Base-by-base conservation (phyloP, 495 filamentous ascomycete species). In the Hypomontagnella monticulosa region DNA sequence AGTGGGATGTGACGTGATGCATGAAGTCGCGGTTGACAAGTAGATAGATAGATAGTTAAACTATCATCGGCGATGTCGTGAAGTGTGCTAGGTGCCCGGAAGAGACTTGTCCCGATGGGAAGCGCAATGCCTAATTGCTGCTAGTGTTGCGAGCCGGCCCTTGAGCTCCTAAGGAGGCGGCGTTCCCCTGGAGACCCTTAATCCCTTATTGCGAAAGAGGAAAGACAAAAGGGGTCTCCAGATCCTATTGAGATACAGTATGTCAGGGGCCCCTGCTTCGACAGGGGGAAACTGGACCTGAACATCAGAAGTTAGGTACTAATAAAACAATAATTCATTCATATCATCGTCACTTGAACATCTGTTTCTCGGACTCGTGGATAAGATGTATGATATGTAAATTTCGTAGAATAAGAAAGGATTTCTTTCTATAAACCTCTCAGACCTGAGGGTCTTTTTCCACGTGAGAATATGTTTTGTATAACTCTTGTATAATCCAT, bases 401-500 rank as follows among this genome's bases (percentile, higher is more conserved):
- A 58, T 53, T 54, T 53, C 9, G 41, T 38, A 27, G 23, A 14
- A 34, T 20, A 51, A 57, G 42, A 48, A 41, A 54, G 41, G 34
- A 46, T 57, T 19, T 57, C 43, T 54, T 65, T 58, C 48, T 53
- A 58, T 54, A 47, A 34, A 48, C 38, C 47, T 43, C 20, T 57
- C 14, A 7, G 46, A 40, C 53, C 61, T 19, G 23, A 23, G 27
- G 23, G 46, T 36, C 32, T 51, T 38, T 57, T 49, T 54, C 20
- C 36, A 8, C 19, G 47, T 16, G 6, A 42, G 19, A 53, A 48
- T 18, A 9, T 54, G 57, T 67, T 67, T 61, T 67, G 64, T 62
- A 49, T 67, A 60, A 32, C 63, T 49, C 63, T 47, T 66, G 63
- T 67, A 61, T 61, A 42, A 49, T 61, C 64, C 64, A 59, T 61